These are phyloP conservation scores for Saccharomyces pastorianus DNA, from an alignment of 1,139 yeast genomes.

Conservation along the genomic window DNA sequence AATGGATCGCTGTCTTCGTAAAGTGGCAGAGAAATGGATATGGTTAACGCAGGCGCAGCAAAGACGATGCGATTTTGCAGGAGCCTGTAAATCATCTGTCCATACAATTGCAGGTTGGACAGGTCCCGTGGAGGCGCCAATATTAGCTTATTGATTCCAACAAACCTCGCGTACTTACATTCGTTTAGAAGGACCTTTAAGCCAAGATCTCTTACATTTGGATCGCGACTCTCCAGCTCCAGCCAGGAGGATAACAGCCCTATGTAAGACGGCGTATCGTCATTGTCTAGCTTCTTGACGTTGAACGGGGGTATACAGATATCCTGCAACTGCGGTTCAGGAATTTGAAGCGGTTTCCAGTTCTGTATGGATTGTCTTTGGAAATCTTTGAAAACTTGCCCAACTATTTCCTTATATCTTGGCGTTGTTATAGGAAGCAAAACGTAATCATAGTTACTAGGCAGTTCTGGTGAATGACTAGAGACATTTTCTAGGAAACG, in stretches of 20 bases:
- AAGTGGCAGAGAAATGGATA: conserved; percentile 31
- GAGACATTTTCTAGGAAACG: conserved; percentile 1
- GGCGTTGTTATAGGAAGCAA: conserved; percentile 39
- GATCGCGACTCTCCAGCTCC: conserved; percentile 48
- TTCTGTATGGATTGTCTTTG: conserved; percentile 11
- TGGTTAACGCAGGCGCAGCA: conserved; percentile 13
- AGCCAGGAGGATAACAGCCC: conserved; percentile 59
- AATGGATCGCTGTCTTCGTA: conserved; percentile 43
- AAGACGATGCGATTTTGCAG: conserved; percentile 22
- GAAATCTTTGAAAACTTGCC: conserved; percentile 32
- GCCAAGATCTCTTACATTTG: conserved; percentile 42
- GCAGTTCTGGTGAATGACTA: conserved; percentile 5
- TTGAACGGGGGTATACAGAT: conserved; percentile 32
- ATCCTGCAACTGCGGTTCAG: conserved; percentile 36
- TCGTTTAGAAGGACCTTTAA: conserved; percentile 49
- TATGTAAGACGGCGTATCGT: conserved; percentile 17
- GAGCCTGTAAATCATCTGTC: conserved; percentile 36
- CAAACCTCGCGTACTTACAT: conserved; percentile 47
- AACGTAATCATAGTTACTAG: conserved; percentile 33
- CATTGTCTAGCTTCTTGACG: conserved; percentile 4
- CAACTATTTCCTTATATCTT: conserved; percentile 37
- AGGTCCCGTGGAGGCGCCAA: conserved; percentile 55
- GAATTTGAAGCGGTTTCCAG: conserved; percentile 15
- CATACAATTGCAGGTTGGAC: conserved; percentile 42
- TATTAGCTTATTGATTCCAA: conserved; percentile 45